Evolutionary conservation across 345 rosid genomes (phyloP), one percentile per base, ranked within the genome.

Genomic region (Populus simonii): DNA sequence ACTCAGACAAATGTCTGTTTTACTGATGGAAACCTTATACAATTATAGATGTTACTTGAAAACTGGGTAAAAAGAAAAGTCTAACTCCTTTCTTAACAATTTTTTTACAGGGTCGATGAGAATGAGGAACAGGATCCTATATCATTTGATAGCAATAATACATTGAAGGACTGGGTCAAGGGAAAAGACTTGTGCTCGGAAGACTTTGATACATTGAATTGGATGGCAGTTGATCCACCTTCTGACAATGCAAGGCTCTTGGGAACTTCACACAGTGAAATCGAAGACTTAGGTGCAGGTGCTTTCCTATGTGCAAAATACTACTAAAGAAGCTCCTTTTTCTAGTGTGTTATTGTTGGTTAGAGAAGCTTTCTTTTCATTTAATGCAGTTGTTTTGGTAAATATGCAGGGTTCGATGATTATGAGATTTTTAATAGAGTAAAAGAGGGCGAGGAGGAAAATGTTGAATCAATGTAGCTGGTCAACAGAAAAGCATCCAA

Each of bases 1-100:
- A 35, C 88, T 96, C 68, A 88, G 81, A 81, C 90, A 88, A 81
- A 82, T 76, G 94, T 88, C 87, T 83, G 90, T 80, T 68, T 38
- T 76, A 23, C 68, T 5, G 27, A 25, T 39, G 75, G 25, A 51
- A 65, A 20, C 67, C n/a, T 17, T 68, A 18, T 11, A 39, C 0
- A 17, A 36, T 12, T 31, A 8, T 73, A 63, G 53, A 61, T 77
- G 41, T 71, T 73, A 27, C 17, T 23, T 23, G 75, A 80, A 3
- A 71, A 69, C 68, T 29, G 22, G 29, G 51, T 23, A 7, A 57
- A 49, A 33, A 53, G 17, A 39, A 63, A 67, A 33, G 38, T 39
- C 29, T 36, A 31, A 23, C 27, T 43, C 27, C 63, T 31, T 16
- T 25, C 36, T 53, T 66, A 76, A 49, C 22, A 25, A 71, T 36